A percentile compares a stretch with the other conserved stretches of the same genome.
Evolutionary conservation across 2,329 filamentous ascomycete species (phyloP).

Genomic region (Polychaeton citri): DNA sequence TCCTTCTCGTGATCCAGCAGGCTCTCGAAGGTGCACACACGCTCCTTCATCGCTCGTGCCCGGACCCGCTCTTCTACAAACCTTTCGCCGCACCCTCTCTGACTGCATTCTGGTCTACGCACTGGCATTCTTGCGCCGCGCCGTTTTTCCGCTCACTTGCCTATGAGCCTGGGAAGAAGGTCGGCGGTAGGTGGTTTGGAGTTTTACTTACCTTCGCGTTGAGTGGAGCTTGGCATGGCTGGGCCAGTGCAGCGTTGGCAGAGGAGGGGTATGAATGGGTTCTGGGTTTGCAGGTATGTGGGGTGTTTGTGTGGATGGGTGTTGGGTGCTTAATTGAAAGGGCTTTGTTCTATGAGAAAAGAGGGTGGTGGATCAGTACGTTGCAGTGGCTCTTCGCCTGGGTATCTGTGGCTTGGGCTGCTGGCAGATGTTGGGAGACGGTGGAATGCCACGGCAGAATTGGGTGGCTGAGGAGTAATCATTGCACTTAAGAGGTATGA

Average conservation of each 20-base stretch:
- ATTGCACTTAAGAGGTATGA: no score
- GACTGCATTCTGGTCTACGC: conserved; percentile 8
- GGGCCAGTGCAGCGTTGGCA: conserved; percentile 5
- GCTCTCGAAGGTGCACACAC: conserved; percentile 7
- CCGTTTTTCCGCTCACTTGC: conserved; percentile 7
- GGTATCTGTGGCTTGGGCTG: conserved; percentile 3
- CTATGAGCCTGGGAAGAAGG: conserved; percentile 4
- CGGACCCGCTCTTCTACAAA: conserved; percentile 7
- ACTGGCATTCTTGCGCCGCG: conserved; percentile 9
- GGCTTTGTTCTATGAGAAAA: conserved; percentile 4
- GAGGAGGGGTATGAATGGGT: conserved; percentile 3
- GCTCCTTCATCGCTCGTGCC: conserved; percentile 5
- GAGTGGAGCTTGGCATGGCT: conserved; percentile 12
- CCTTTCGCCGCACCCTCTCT: conserved; percentile 9
- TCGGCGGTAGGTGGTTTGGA: conserved; percentile 4
- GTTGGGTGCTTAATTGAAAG: conserved; percentile 6
- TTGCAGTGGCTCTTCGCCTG: conserved; percentile 6
- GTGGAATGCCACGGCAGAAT: conserved; percentile 4
- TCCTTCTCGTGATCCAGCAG: conserved; percentile 7
- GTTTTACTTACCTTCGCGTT: conserved; percentile 9
- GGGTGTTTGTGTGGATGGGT: conserved; percentile 8
- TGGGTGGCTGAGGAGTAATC: conserved; percentile 3
- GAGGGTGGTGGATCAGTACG: conserved; percentile 2
- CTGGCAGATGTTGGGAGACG: conserved; percentile 6
- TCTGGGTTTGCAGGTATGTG: conserved; percentile 7